Base-by-base conservation (phyloP, 1,139 yeast genomes). In the Magnusiomyces suaveolens region DNA sequence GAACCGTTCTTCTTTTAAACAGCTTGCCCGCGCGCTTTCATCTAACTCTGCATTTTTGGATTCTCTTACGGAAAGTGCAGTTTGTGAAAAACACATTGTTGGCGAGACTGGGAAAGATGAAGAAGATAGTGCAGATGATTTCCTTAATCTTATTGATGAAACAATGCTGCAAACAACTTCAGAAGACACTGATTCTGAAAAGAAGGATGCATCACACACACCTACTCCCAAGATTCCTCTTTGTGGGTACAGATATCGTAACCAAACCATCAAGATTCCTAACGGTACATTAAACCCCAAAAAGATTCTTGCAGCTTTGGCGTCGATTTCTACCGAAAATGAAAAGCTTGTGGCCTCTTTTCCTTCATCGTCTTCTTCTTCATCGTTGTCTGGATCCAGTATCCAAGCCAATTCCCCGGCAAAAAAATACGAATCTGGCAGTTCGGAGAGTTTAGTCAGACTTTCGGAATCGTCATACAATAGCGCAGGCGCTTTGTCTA, bases 221-320 rank as follows among this genome's bases (percentile, higher is more conserved):
- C 59, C 57, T 21, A 55, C 55, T 55, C 56, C 55, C 48, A 57
- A 46, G 54, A 58, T 63, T 49, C 66, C 66, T 18, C 57, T 63
- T 46, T 61, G 64, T 49, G 64, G 64, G 14, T 63, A 60, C 54
- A 52, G 65, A 33, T 55, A 61, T 55, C 59, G 65, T 33, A 52
- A 57, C 51, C 49, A 54, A 32, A 41, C 50, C 2, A 29, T 46
- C 14, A 44, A 43, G 48, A 50, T 46, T 38, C 59, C 51, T 51
- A 25, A 20, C 26, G 49, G 50, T 6, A 47, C 52, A 10, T 50
- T 52, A 3, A 46, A 52, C 32, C 49, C 54, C 8, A 48, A 48
- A 21, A 46, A 50, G 25, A 46, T 53, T 41, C 46, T 50, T 29
- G 55, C 55, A 12, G 55, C 55, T 10, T 44, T 53, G 43, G 53